Percentiles rank a stretch among this genome's conserved stretches.
Conservation (phyloP, 352 stramenopile genomes). For the Globisporangium nagaii region DNA sequence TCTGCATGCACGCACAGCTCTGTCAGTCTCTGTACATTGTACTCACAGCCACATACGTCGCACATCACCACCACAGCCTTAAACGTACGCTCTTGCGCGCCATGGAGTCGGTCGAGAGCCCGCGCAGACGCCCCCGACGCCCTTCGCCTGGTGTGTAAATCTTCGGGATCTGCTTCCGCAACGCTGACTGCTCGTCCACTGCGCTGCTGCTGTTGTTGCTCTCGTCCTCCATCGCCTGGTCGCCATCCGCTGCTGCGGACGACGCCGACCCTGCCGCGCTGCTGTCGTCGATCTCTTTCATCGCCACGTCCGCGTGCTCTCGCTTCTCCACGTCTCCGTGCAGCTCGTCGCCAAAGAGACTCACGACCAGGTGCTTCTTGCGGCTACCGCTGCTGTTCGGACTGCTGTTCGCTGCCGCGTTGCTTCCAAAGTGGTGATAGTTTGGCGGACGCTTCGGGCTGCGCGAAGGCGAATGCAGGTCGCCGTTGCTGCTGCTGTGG, state of each 20-base stretch:
- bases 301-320: slow-evolving; percentile 26
- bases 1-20: slow-evolving; percentile 4
- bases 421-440: slow-evolving; percentile 57
- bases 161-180: slow-evolving; percentile 42
- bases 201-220: slow-evolving; percentile 2
- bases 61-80: too few species aligned
- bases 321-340: slow-evolving; percentile 21
- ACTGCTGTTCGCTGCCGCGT: slow-evolving; percentile 18
- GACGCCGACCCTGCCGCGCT: not conserved
- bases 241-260: not conserved
- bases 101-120: slow-evolving; percentile 60
- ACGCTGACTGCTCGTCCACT: not conserved
- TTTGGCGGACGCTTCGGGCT: slow-evolving; percentile 80
- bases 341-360: slow-evolving; percentile 73
- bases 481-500: not conserved
- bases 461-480: slow-evolving; percentile 35
- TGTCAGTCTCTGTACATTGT: not conserved
- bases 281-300: slow-evolving; percentile 29
- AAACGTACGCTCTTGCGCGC: slow-evolving; percentile 41
- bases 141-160: slow-evolving; percentile 70
- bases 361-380: slow-evolving; percentile 65
- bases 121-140: slow-evolving; percentile 49
- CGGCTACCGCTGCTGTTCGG: slow-evolving; percentile 36
- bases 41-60: too few species aligned
- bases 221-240: slow-evolving; percentile 31